phyloP scores from a whole-genome alignment of 495 filamentous ascomycete genomes.

The Pyrenula aspistea region DNA sequence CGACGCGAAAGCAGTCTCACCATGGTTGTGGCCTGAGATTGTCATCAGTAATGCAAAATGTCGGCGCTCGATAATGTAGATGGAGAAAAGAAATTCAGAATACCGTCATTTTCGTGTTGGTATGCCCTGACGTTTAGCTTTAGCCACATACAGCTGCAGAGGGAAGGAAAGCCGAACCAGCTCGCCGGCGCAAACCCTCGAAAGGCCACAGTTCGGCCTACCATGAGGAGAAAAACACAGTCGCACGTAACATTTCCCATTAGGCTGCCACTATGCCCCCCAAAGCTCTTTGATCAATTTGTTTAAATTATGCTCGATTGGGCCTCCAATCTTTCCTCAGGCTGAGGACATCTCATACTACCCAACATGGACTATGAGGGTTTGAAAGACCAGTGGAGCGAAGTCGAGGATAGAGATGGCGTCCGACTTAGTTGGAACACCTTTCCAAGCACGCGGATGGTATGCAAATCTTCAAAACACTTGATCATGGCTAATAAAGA shows the following conservation, averaged over 20 bases:
- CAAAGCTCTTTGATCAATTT: no score
- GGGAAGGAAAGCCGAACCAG: slow-evolving; percentile 18
- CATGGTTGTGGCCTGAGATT: slow-evolving; percentile 34
- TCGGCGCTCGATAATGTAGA: slow-evolving; percentile 32
- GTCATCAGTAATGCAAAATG: slow-evolving; percentile 49
- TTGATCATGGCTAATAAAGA: slow-evolving; percentile 4
- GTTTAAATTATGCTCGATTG: neutral
- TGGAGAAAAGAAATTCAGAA: slow-evolving; percentile 22
- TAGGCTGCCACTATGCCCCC: slow-evolving; percentile 10
- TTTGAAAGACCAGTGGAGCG: slow-evolving; percentile 94
- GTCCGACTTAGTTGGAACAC: slow-evolving; percentile 98
- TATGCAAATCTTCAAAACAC: slow-evolving; percentile 25
- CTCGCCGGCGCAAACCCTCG: slow-evolving; percentile 40
- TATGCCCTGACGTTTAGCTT: neutral
- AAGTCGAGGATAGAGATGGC: slow-evolving; percentile 94
- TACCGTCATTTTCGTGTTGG: no score
- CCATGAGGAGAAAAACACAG: neutral
- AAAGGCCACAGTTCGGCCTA: slow-evolving; percentile 10
- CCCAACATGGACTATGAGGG: slow-evolving; percentile 61
- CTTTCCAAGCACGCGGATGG: slow-evolving; percentile 96
- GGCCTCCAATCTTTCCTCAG: neutral
- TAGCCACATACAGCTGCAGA: slow-evolving; percentile 22
- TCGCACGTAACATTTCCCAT: neutral
- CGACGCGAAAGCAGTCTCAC: slow-evolving; percentile 57
- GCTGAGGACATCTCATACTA: slow-evolving; percentile 1